phyloP scores from a whole-genome alignment of 2,329 filamentous ascomycete species.

The Alternaria alternata region DNA sequence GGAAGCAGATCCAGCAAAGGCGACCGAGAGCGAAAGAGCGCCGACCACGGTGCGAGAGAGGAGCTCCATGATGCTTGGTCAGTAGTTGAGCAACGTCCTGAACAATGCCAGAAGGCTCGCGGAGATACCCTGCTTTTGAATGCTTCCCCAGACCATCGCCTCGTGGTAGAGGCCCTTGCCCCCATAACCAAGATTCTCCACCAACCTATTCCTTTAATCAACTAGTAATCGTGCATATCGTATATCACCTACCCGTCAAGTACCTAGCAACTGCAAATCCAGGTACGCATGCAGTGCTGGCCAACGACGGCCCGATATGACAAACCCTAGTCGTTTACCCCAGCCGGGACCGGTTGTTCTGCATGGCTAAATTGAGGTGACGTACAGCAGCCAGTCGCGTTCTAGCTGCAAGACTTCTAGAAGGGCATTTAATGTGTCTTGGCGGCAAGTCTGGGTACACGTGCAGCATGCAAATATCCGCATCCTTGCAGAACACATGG shows the following conservation, averaged over 20 bases:
- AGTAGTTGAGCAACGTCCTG: conserved; percentile 15
- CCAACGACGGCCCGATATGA: conserved; percentile 32
- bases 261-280: conserved; percentile 8
- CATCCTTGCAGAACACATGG: conserved; percentile 3
- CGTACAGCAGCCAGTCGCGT: conserved; percentile 13
- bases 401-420: conserved; percentile 24
- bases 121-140: conserved; percentile 24
- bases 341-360: conserved; percentile 37
- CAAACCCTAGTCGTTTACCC: conserved; percentile 15
- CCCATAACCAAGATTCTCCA: conserved; percentile 4
- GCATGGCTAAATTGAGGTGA: conserved; percentile 39
- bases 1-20: conserved; percentile 28
- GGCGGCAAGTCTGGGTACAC: conserved; percentile 12
- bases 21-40: conserved; percentile 36
- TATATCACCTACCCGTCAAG: conserved; percentile 6
- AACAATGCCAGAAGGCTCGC: conserved; percentile 6
- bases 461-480: conserved; percentile 11
- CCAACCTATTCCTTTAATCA: conserved; percentile 29
- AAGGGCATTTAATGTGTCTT: conserved; percentile 22
- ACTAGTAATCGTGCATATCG: conserved; percentile 20
- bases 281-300: conserved; percentile 18
- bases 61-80: conserved; percentile 38
- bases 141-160: conserved; percentile 6
- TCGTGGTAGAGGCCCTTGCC: conserved; percentile 18
- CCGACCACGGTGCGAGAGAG: conserved; percentile 36